Conservation (phyloP, 2,329 filamentous ascomycete species). For the Neodidymelliopsis sp. region DNA sequence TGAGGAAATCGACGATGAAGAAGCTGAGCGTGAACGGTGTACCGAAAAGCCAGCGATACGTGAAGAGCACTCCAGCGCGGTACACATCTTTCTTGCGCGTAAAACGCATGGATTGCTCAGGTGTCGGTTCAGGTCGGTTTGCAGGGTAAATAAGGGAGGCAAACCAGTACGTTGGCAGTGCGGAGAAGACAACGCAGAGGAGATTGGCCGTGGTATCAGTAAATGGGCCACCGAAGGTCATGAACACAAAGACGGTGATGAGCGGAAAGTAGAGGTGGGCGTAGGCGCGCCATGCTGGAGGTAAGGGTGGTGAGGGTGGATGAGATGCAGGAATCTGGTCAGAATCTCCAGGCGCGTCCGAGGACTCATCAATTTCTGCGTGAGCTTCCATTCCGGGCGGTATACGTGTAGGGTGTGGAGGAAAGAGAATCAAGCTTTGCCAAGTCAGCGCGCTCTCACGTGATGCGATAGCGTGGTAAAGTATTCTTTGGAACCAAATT, state of each 20-base stretch:
- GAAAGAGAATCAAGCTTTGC: no score
- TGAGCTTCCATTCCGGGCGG: conserved; percentile 3
- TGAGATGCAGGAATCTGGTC: not conserved
- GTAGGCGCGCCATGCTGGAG: conserved; percentile 15
- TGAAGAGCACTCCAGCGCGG: conserved; percentile 24
- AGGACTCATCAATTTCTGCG: not conserved
- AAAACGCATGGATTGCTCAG: conserved; percentile 23
- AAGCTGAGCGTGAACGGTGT: conserved; percentile 18
- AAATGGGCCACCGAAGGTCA: conserved; percentile 9
- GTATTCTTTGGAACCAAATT: no score
- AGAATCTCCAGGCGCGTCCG: no score
- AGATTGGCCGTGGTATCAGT: conserved; percentile 5
- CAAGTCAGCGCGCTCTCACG: no score
- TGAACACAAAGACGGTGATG: conserved; percentile 14
- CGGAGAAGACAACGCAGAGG: conserved; percentile 11
- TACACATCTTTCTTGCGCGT: conserved; percentile 22
- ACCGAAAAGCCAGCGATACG: conserved; percentile 24
- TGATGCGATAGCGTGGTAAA: no score
- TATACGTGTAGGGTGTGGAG: no score
- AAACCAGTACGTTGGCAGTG: conserved; percentile 23
- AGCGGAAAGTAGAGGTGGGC: conserved; percentile 29
- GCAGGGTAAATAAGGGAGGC: conserved; percentile 19
- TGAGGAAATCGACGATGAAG: conserved; percentile 17
- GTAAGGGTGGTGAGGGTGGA: not conserved
- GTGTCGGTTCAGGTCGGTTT: conserved; percentile 20